Evolutionary conservation across 331 rosid genomes (phyloP).

Genomic region (Arachis monticola): DNA sequence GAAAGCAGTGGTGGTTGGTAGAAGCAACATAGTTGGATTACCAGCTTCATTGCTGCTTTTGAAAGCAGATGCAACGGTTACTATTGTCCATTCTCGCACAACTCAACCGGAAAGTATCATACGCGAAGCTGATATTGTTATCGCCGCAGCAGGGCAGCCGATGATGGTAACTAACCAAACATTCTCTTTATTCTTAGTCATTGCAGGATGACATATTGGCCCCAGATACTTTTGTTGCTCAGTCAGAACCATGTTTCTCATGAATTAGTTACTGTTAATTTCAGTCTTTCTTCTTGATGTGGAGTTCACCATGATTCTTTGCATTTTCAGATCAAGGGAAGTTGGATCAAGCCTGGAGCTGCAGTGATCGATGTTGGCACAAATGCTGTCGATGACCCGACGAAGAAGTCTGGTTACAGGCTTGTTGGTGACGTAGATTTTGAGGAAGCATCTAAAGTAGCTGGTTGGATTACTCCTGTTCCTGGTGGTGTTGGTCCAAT

Average conservation of each 20-base stretch:
- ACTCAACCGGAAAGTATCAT: constrained; percentile 65
- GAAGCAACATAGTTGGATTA: constrained; percentile 93
- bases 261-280: constrained; percentile 18
- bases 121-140: constrained; percentile 81
- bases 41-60: constrained; percentile 86
- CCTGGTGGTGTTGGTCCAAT: constrained; percentile 97
- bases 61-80: constrained; percentile 89
- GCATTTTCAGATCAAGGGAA: constrained; percentile 70
- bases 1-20: constrained; percentile 84
- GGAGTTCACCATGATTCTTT: constrained; percentile 23
- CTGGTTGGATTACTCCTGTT: constrained; percentile 89
- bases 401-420: constrained; percentile 79
- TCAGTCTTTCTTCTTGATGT: constrained; percentile 12
- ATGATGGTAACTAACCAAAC: constrained; percentile 63
- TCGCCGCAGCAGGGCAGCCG: constrained; percentile 95
- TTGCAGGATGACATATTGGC: constrained; percentile 11
- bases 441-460: constrained; percentile 80
- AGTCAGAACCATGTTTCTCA: background rate
- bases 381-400: constrained; percentile 80
- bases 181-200: constrained; percentile 9
- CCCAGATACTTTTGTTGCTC: background rate
- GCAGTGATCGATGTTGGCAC: constrained; percentile 96
- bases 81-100: constrained; percentile 77
- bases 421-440: constrained; percentile 94
- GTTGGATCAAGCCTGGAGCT: constrained; percentile 97